A percentile compares a stretch with the other conserved stretches of the same genome.
phyloP scores from a whole-genome alignment of 1,139 yeast genomes.

The Suzukiozyma palmioleophila region DNA sequence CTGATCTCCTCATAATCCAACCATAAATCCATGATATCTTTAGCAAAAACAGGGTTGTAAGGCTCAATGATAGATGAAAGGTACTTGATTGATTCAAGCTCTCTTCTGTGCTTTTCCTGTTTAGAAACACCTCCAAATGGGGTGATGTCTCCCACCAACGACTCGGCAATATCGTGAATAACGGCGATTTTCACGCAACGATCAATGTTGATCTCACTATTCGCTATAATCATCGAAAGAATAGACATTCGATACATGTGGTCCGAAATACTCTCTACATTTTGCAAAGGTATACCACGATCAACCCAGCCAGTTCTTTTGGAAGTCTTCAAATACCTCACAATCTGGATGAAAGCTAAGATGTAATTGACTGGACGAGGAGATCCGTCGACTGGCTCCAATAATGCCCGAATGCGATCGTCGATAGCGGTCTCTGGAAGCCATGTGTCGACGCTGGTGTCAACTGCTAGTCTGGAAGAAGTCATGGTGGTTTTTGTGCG shows the following conservation, averaged over 20 bases:
- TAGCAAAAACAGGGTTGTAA: conserved; percentile 60
- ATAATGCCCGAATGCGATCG: conserved; percentile 37
- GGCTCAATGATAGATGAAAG: conserved; percentile 57
- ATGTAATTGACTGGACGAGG: conserved; percentile 42
- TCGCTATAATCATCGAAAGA: conserved; percentile 68
- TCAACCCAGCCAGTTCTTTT: conserved; percentile 95
- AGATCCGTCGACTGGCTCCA: conserved; percentile 22
- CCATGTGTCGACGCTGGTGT: conserved; percentile 37
- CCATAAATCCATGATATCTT: conserved; percentile 74
- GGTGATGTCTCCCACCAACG: conserved; percentile 91
- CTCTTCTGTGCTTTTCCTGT: conserved; percentile 74
- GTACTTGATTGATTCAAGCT: conserved; percentile 67
- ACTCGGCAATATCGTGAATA: conserved; percentile 92
- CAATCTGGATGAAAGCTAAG: conserved; percentile 70
- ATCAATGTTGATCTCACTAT: conserved; percentile 27
- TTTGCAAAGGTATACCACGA: conserved; percentile 48
- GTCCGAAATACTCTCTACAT: conserved; percentile 77
- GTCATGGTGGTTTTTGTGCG: not conserved
- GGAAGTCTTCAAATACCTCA: conserved; percentile 71
- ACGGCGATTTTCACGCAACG: conserved; percentile 84
- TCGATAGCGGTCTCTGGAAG: conserved; percentile 61
- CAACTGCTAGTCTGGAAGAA: not conserved
- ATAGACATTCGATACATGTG: conserved; percentile 97
- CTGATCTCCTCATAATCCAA: conserved; percentile 85
- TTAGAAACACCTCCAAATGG: conserved; percentile 76